Base-by-base conservation (phyloP, 192 early-diverging fungal genomes). In the Backusella tarrabulga region DNA sequence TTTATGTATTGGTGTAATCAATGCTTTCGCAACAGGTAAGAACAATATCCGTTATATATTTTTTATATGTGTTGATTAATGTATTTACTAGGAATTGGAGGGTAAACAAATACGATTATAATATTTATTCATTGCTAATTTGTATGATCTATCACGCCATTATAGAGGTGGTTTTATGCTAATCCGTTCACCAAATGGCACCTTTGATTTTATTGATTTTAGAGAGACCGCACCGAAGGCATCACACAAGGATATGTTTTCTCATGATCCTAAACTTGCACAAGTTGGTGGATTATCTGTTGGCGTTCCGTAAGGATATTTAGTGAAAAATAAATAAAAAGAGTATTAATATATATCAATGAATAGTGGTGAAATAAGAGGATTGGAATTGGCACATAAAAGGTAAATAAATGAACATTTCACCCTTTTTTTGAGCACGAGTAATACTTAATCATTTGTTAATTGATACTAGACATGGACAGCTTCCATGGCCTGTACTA, bases 121-220 rank as follows among this genome's bases (percentile, higher is more conserved):
- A 9, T 5, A 29, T 4, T 29, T 29, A 63, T 29, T 0, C 6
- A 19, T 41, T 29, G 11, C 56, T 29, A 8, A 36, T 34, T 40
- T 46, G 11, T 63, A 23, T 63, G 23, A 63, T 63, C 11, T 26
- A 63, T 63, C 23, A 34, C 15, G n/a, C 34, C 68, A 72, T 40
- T 80, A 52, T 76, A 83, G 97, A 19, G 97, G 97, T 41, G 97
- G 97, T 7, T 97, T 98, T 80, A 94, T 97, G 93, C 87, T 95
- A 12, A 85, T 97, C 7, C 89, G 94, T 34, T 78, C 85, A 4
- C 76, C 86, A 6, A 87, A 88, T 56, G 89, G 88, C 1, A 87
- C 79, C 4, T 80, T 83, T 26, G 90, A 91, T 35, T 87, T 92
- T n/a, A 88, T 98, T 41, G 95, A 98, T 79, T 98, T 97, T 76